Evolutionary conservation across 176 grass and related monocot genomes (phyloP).

Genomic region (Avena insularis): DNA sequence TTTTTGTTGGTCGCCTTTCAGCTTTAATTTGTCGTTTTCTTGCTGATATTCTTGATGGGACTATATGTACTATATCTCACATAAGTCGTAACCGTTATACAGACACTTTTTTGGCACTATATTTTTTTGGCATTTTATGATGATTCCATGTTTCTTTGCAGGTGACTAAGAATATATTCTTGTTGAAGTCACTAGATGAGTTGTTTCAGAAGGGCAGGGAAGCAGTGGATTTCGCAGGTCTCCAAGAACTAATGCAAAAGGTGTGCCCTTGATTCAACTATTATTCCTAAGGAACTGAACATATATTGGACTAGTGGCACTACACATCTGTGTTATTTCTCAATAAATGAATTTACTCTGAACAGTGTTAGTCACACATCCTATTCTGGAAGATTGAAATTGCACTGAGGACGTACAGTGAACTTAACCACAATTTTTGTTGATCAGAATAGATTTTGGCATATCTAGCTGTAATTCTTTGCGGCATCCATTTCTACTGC

Average conservation of each 20-base stretch:
- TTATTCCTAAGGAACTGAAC: constrained; percentile 25
- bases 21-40: background rate
- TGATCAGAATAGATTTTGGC: constrained; percentile 17
- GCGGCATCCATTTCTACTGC: constrained; percentile 13
- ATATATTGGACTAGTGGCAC: background rate
- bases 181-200: constrained; percentile 78
- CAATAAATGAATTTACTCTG: constrained; percentile 1
- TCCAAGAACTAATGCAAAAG: constrained; percentile 72
- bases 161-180: constrained; percentile 78
- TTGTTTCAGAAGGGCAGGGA: constrained; percentile 74
- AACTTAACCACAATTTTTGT: constrained; percentile 6
- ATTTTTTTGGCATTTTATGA: constrained; percentile 11
- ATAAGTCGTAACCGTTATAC: background rate
- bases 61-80: background rate
- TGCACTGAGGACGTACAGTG: background rate
- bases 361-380: constrained; percentile 4
- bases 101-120: constrained; percentile 11
- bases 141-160: constrained; percentile 44
- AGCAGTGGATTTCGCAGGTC: constrained; percentile 64
- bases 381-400: background rate
- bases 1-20: background rate
- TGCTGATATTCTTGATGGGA: background rate
- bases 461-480: constrained; percentile 29
- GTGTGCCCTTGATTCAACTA: constrained; percentile 44
- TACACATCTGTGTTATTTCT: constrained; percentile 25